Base-by-base conservation (phyloP, 108 stramenopile genomes). In the Discostella stelligeroides region DNA sequence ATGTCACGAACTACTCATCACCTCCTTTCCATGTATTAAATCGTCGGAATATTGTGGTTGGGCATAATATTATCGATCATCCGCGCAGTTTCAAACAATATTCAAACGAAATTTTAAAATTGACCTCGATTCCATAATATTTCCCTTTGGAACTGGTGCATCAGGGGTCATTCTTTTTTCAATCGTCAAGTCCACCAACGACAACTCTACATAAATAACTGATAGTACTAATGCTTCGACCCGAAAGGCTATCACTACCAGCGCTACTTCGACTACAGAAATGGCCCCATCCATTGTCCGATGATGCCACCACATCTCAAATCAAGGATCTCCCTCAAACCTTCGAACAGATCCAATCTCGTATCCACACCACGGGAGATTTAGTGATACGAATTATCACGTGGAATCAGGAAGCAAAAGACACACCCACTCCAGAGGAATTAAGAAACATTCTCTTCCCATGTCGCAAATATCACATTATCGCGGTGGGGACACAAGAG, bases 401-500 rank as follows among this genome's bases (percentile, higher is more conserved):
- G 18, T 82, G 81, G 81, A 82, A 82, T 50, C 76, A 76, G 40
- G 72, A 82, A 45, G 81, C 81, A 12, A 77, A 54, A 47, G 75
- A 51, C 20, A 64, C 76, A 30, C 81, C 75, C 47, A 20, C 40
- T 12, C 38, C 76, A 13, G 81, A 82, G n/a, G 76, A 73, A 18
- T 30, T 82, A 28, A 34, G 59, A 18, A 77, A 53, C 45, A 17
- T 57, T 38, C 70, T 82, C 17, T 77, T 82, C 53, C 76, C 46
- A 5, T 28, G 67, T 20, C 71, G 53, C 21, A 55, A 40, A 39
- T 82, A 72, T 57, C 85, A 86, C 39, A 20, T 86, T 7, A 25
- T 78, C 30, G 80, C 37, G 17, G 66, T 86, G 18, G 85, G 85
- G 7, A 80, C 81, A 3, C 79, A 86, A 45, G 85, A 86, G 51